These are phyloP conservation scores for Ceratonia siliqua DNA, from an alignment of 306 rosid species.

Conservation along the genomic window DNA sequence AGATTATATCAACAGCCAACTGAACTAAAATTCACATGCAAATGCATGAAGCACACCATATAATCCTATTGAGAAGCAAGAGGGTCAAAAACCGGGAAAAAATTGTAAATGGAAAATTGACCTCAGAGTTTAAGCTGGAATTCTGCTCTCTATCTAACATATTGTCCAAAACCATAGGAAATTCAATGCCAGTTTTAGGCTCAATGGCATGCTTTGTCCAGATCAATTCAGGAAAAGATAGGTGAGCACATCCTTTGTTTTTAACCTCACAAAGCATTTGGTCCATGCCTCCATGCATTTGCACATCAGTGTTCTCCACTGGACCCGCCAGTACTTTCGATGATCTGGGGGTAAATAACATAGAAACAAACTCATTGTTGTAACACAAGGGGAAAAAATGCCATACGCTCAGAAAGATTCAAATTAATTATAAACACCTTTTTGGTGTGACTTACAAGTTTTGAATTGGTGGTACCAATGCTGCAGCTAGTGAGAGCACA, in stretches of 20 bases:
- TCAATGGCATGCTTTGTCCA: conserved; percentile 66
- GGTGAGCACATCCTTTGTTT: conserved; percentile 47
- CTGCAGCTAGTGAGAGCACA: conserved; percentile 68
- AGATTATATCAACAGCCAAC: conserved; percentile 24
- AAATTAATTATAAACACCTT: conserved; percentile 32
- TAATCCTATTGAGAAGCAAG: conserved; percentile 7
- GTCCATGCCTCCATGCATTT: conserved; percentile 45
- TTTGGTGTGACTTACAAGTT: conserved; percentile 54
- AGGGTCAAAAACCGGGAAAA: conserved; percentile 1
- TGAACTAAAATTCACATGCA: conserved; percentile 9
- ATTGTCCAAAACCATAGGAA: conserved; percentile 68
- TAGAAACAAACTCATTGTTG: conserved; percentile 21
- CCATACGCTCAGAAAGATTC: conserved; percentile 19
- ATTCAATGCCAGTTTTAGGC: conserved; percentile 90
- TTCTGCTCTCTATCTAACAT: conserved; percentile 48
- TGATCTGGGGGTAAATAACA: conserved; percentile 53
- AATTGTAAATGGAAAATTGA: conserved; percentile 33
- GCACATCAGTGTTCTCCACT: conserved; percentile 51
- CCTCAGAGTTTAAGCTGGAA: conserved; percentile 72
- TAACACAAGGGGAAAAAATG: not conserved
- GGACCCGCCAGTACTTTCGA: conserved; percentile 65
- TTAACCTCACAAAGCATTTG: conserved; percentile 67
- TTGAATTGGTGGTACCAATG: conserved; percentile 74
- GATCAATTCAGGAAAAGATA: conserved; percentile 52
- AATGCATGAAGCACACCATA: conserved; percentile 13